Evolutionary conservation across 192 early-diverging fungal genomes (phyloP).

Genomic region (Coemansia sp.): DNA sequence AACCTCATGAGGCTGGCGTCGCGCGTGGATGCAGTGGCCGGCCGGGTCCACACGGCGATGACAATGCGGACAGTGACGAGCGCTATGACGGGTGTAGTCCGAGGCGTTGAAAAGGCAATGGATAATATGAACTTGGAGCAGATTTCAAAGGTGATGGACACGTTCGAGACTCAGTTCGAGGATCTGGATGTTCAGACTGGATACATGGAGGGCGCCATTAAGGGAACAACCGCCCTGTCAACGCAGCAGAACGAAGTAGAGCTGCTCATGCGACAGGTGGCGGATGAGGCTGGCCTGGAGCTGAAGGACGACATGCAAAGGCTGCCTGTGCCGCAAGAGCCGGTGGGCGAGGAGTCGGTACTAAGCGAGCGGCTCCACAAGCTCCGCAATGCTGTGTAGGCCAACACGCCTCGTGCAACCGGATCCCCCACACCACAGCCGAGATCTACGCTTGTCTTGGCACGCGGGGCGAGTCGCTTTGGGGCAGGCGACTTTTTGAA

Average conservation of each 20-base stretch:
- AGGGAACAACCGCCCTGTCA: slow-evolving; percentile 76
- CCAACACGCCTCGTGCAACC: neutral
- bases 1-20: slow-evolving; percentile 86
- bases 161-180: slow-evolving; percentile 95
- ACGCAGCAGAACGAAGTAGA: slow-evolving; percentile 93
- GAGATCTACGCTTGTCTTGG: neutral
- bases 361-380: slow-evolving; percentile 63
- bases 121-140: slow-evolving; percentile 93
- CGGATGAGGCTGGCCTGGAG: slow-evolving; percentile 94
- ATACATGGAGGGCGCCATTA: slow-evolving; percentile 96
- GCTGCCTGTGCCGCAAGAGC: slow-evolving; percentile 39
- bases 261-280: slow-evolving; percentile 91
- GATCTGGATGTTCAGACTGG: slow-evolving; percentile 95
- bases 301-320: slow-evolving; percentile 58
- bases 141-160: slow-evolving; percentile 98
- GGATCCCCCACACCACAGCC: neutral
- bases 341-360: slow-evolving; percentile 58
- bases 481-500: neutral
- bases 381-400: slow-evolving; percentile 55
- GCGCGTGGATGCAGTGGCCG: slow-evolving; percentile 89
- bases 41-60: slow-evolving; percentile 89
- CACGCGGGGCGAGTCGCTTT: neutral
- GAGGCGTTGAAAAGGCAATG: slow-evolving; percentile 94
- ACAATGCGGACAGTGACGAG: slow-evolving; percentile 85
- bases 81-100: slow-evolving; percentile 85